phyloP scores from a whole-genome alignment of 139 green algal genomes.

The Astrephomene gubernaculifera region DNA sequence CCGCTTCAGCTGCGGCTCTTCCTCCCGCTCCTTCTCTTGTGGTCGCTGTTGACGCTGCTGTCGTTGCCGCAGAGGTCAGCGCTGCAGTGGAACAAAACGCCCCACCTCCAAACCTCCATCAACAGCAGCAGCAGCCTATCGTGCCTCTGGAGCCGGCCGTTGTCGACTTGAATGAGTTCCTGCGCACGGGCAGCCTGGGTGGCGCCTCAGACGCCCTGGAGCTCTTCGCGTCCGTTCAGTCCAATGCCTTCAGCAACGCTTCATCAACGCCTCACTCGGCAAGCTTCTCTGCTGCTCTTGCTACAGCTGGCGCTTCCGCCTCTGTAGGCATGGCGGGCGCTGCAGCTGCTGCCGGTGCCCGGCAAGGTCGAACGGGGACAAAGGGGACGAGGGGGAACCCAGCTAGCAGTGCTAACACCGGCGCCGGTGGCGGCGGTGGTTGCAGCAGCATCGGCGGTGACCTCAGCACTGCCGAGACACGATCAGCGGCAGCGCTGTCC shows the following conservation, averaged over 20 bases:
- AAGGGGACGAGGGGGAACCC: background rate
- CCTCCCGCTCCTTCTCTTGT: background rate
- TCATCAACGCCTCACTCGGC: background rate
- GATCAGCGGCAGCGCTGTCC: background rate
- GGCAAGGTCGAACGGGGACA: background rate
- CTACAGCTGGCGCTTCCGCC: too few species aligned
- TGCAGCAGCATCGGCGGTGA: background rate
- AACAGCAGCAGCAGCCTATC: background rate
- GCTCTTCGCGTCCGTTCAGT: background rate
- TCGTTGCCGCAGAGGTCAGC: background rate
- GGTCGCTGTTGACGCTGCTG: background rate
- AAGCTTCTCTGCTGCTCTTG: background rate
- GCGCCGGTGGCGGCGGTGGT: too few species aligned
- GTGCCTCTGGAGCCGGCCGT: background rate
- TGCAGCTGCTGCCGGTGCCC: too few species aligned
- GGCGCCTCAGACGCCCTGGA: background rate
- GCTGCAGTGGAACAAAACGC: background rate
- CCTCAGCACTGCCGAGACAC: too few species aligned
- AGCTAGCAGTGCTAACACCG: background rate
- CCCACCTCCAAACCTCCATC: background rate
- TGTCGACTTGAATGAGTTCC: background rate
- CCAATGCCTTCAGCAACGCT: background rate
- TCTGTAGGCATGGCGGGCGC: background rate
- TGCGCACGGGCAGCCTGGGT: background rate
- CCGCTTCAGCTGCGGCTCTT: background rate